Conservation (phyloP, 202 grass and related monocot species). For the Zoysia matrella region DNA sequence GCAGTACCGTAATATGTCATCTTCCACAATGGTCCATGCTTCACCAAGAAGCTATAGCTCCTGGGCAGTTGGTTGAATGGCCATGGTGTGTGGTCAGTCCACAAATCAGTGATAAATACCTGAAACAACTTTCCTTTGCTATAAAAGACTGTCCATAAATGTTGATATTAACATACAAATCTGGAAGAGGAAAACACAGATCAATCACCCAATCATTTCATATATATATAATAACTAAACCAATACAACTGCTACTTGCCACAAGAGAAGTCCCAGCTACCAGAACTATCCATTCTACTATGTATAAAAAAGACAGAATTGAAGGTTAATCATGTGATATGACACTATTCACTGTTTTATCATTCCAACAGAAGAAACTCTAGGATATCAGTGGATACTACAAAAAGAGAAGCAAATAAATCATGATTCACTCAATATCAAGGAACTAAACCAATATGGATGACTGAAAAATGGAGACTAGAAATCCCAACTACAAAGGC, state of each 20-base stretch:
- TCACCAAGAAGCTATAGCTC: constrained; percentile 98
- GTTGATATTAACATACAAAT: background rate
- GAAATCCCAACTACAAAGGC: background rate
- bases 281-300: constrained; percentile 3
- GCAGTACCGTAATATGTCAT: constrained; percentile 96
- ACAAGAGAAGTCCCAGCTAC: constrained; percentile 7
- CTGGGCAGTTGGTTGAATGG: constrained; percentile 98
- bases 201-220: constrained; percentile 4
- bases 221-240: constrained; percentile 18
- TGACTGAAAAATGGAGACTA: background rate
- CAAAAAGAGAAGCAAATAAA: background rate
- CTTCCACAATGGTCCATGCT: constrained; percentile 93
- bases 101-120: constrained; percentile 94
- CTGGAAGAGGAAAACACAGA: background rate
- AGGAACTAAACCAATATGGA: background rate
- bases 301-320: constrained; percentile 12
- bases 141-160: background rate
- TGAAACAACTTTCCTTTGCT: constrained; percentile 40
- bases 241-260: constrained; percentile 10
- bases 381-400: background rate
- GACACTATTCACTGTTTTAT: constrained; percentile 6
- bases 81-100: constrained; percentile 97
- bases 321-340: constrained; percentile 13
- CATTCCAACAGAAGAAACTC: constrained; percentile 19
- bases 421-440: background rate